A percentile compares a stretch with the other conserved stretches of the same genome.
phyloP scores from a whole-genome alignment of 31 red algal genomes.

The Asparagopsis taxiformis region DNA sequence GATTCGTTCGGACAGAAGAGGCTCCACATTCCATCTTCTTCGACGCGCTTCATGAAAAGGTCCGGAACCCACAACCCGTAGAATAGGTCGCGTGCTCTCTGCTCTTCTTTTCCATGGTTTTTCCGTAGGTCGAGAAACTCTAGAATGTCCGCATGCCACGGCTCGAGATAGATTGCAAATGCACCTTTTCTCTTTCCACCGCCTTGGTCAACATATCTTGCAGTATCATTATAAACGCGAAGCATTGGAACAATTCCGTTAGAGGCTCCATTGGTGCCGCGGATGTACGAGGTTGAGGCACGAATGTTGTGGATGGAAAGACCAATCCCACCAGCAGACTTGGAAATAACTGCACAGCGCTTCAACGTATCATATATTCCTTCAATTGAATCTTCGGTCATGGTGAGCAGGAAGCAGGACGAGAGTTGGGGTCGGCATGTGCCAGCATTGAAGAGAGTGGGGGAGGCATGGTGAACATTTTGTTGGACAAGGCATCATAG shows the following conservation, averaged over 20 bases:
- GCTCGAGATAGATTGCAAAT: constrained; percentile 76
- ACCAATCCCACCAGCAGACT: constrained; percentile 77
- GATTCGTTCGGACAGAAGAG: constrained; percentile 81
- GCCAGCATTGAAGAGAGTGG: constrained; percentile 79
- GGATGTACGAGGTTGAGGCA: constrained; percentile 59
- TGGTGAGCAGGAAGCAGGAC: constrained; percentile 67
- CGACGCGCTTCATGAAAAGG: constrained; percentile 78
- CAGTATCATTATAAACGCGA: constrained; percentile 68
- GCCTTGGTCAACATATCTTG: constrained; percentile 76
- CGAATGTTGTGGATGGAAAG: constrained; percentile 60
- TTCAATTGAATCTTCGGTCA: constrained; percentile 74
- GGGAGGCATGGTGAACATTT: constrained; percentile 65
- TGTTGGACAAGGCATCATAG: constrained; percentile 54
- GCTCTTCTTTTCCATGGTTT: constrained; percentile 79
- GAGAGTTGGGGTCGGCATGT: constrained; percentile 66
- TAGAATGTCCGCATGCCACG: constrained; percentile 81
- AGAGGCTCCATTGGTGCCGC: constrained; percentile 63
- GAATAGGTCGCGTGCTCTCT: constrained; percentile 64
- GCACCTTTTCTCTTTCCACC: constrained; percentile 84
- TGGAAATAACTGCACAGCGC: constrained; percentile 68
- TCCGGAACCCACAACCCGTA: constrained; percentile 77
- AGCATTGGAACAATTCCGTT: constrained; percentile 86
- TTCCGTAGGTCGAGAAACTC: constrained; percentile 79
- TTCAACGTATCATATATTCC: constrained; percentile 74
- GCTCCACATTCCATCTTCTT: constrained; percentile 54